phyloP scores from a whole-genome alignment of 164 flowering plant genomes.

The Liriodendron chinense region DNA sequence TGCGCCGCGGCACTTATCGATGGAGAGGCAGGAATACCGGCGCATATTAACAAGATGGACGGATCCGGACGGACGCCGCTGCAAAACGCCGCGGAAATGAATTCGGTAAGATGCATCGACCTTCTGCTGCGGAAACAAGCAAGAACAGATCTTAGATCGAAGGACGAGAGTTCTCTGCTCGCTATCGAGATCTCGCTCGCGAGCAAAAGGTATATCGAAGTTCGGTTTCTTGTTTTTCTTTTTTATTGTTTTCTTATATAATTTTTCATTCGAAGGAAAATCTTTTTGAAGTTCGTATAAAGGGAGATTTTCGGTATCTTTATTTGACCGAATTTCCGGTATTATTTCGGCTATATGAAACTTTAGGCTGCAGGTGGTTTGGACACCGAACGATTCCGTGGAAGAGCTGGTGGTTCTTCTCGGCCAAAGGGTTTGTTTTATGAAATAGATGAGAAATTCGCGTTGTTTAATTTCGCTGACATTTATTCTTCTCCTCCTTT shows the following conservation, averaged over 20 bases:
- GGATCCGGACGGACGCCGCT: conserved; percentile 31
- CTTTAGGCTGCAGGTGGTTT: conserved; percentile 39
- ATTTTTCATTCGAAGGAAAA: too few relatives aligned
- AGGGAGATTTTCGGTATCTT: neutral
- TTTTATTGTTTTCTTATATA: neutral
- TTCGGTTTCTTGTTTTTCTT: conserved; percentile 2
- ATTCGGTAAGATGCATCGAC: conserved; percentile 40
- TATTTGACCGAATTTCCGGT: neutral
- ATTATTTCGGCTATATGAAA: neutral
- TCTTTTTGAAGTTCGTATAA: neutral
- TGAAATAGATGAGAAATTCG: neutral
- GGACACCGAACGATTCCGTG: conserved; percentile 37
- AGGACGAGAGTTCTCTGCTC: conserved; percentile 30
- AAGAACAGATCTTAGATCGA: conserved; percentile 45
- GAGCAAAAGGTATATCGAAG: conserved; percentile 11
- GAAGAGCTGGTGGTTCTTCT: conserved; percentile 38
- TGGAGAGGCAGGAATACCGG: conserved; percentile 37
- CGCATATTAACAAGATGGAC: conserved; percentile 34
- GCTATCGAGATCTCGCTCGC: conserved; percentile 40
- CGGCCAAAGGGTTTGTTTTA: conserved; percentile 33
- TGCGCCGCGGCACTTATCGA: conserved; percentile 42
- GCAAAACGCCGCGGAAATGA: conserved; percentile 51
- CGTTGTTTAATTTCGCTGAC: too few relatives aligned
- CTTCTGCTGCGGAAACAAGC: conserved; percentile 38
- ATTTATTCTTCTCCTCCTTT: too few relatives aligned